Conservation (phyloP, 2,329 filamentous ascomycete genomes). For the Scedosporium minutisporum region DNA sequence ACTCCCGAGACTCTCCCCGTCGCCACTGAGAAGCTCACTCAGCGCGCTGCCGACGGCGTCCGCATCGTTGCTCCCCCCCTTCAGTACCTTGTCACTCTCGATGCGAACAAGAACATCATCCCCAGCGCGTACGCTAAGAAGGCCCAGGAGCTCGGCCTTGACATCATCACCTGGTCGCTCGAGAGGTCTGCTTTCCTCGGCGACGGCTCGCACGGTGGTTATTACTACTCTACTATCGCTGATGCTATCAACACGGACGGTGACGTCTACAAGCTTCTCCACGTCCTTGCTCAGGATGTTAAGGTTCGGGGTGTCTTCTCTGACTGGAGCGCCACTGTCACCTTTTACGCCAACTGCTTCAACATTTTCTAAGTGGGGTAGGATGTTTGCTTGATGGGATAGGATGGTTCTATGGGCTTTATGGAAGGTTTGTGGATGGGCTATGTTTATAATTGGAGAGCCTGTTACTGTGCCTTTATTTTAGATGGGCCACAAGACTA, state of each 20-base stretch:
- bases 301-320: slow-evolving; percentile 54
- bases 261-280: slow-evolving; percentile 55
- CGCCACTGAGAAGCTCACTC: slow-evolving; percentile 47
- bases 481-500: neutral
- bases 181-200: slow-evolving; percentile 55
- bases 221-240: slow-evolving; percentile 47
- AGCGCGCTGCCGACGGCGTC: slow-evolving; percentile 47
- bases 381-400: neutral
- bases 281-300: slow-evolving; percentile 53
- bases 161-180: slow-evolving; percentile 60
- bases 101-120: slow-evolving; percentile 42
- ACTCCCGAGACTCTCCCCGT: slow-evolving; percentile 36
- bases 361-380: slow-evolving; percentile 18
- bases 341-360: slow-evolving; percentile 65
- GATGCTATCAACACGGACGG: slow-evolving; percentile 52
- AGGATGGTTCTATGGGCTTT: neutral
- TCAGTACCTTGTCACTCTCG: slow-evolving; percentile 46
- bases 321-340: slow-evolving; percentile 60
- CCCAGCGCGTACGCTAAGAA: slow-evolving; percentile 53
- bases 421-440: neutral
- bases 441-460: neutral
- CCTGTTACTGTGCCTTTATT: neutral
- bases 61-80: slow-evolving; percentile 54
- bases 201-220: slow-evolving; percentile 35
- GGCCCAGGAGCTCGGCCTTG: slow-evolving; percentile 50